Evolutionary conservation across 441 rosid species (phyloP).

Genomic region (Omphalea diandra): DNA sequence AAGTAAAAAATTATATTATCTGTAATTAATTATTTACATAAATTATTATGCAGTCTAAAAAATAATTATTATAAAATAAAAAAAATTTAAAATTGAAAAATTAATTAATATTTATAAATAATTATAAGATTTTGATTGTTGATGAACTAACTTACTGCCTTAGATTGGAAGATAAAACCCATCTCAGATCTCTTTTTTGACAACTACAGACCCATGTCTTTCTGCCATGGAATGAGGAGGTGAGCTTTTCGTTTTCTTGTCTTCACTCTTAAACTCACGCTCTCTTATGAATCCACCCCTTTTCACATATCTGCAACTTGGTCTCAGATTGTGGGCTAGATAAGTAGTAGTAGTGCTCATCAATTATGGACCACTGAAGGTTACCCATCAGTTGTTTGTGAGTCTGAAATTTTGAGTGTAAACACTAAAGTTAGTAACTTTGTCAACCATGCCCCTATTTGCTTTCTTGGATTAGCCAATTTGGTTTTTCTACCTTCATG

Average conservation of each 20-base stretch:
- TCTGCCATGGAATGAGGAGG: slow-evolving; percentile 14
- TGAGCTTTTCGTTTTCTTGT: slow-evolving; percentile 13
- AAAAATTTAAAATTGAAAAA: too few relatives aligned
- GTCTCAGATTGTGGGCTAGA: slow-evolving; percentile 7
- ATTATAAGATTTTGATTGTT: slow-evolving; percentile 19
- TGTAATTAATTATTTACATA: too few relatives aligned
- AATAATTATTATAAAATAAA: too few relatives aligned
- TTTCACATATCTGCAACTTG: slow-evolving; percentile 13
- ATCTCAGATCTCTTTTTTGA: slow-evolving; percentile 35
- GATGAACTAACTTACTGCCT: slow-evolving; percentile 20
- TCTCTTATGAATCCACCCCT: not conserved
- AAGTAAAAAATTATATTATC: too few relatives aligned
- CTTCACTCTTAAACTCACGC: not conserved
- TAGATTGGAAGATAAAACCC: slow-evolving; percentile 11
- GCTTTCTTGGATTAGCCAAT: slow-evolving; percentile 2
- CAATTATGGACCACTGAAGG: slow-evolving; percentile 14
- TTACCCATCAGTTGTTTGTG: slow-evolving; percentile 2
- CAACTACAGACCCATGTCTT: slow-evolving; percentile 23
- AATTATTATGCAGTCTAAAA: too few relatives aligned
- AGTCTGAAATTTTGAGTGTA: not conserved
- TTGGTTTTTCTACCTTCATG: not conserved
- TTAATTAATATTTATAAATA: too few relatives aligned
- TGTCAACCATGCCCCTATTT: not conserved
- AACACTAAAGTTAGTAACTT: not conserved
- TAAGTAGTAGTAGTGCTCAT: slow-evolving; percentile 1